Percentiles rank a stretch among this genome's conserved stretches.
phyloP scores from a whole-genome alignment of 2,329 filamentous ascomycete genomes.

The Sclerotinia borealis region DNA sequence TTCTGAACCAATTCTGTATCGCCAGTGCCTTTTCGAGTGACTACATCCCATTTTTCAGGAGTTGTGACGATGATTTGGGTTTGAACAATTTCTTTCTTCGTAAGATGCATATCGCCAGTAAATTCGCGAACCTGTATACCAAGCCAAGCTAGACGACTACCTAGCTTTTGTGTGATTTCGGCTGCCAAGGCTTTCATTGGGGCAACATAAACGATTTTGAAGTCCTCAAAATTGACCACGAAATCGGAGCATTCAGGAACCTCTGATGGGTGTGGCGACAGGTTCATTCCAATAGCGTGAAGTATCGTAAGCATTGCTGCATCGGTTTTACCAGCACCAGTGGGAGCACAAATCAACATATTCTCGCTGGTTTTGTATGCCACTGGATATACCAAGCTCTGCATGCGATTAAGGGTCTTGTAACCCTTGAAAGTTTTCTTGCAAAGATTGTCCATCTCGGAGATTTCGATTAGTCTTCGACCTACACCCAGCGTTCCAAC shows the following conservation, averaged over 20 bases:
- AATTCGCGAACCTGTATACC: constrained; percentile 88
- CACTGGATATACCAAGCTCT: constrained; percentile 91
- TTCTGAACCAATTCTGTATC: constrained; percentile 98
- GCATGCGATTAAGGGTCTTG: constrained; percentile 92
- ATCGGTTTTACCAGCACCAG: constrained; percentile 97
- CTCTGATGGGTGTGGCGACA: constrained; percentile 72
- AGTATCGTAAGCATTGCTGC: constrained; percentile 95
- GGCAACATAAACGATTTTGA: constrained; percentile 98
- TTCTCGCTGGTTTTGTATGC: constrained; percentile 96
- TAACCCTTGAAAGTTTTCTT: constrained; percentile 91
- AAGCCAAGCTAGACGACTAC: constrained; percentile 87
- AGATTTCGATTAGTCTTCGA: constrained; percentile 71
- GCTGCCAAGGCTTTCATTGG: constrained; percentile 98
- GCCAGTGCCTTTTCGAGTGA: constrained; percentile 92
- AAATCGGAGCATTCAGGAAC: constrained; percentile 70
- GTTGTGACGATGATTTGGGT: constrained; percentile 99
- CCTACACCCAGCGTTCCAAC: constrained; percentile 68
- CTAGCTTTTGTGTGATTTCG: constrained; percentile 91
- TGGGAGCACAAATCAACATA: constrained; percentile 97
- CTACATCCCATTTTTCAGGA: constrained; percentile 98
- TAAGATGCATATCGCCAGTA: constrained; percentile 98
- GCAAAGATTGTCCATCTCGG: constrained; percentile 82
- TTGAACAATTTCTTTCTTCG: constrained; percentile 89
- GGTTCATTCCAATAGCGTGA: constrained; percentile 82
- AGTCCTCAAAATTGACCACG: constrained; percentile 74